A percentile compares a stretch with the other conserved stretches of the same genome.
Evolutionary conservation across 202 grass and related monocot genomes (phyloP).

Genomic region (Zoysia matrella): DNA sequence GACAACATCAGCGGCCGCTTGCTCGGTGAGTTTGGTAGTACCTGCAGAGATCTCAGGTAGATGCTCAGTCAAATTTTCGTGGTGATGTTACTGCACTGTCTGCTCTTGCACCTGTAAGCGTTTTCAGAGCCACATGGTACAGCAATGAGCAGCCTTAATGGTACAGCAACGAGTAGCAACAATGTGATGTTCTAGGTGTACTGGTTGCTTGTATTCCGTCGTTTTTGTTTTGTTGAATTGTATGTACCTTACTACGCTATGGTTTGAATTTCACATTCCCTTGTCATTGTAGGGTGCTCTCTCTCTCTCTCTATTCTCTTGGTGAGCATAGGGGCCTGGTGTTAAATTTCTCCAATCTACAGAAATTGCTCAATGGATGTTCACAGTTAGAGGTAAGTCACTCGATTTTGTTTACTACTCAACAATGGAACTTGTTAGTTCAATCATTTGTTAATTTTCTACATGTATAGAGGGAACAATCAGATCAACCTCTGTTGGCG

Average conservation of each 20-base stretch:
- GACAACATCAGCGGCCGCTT: conserved; percentile 65
- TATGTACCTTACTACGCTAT: neutral
- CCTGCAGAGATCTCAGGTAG: conserved; percentile 90
- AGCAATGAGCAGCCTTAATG: neutral
- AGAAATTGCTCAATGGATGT: neutral
- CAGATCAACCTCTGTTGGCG: neutral
- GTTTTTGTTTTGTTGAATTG: neutral
- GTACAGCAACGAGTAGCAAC: neutral
- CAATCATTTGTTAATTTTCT: conserved; percentile 13
- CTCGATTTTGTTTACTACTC: conserved; percentile 1
- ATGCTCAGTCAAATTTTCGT: neutral
- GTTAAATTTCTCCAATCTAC: conserved; percentile 70
- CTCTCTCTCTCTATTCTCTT: conserved; percentile 70
- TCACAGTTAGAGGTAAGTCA: conserved; percentile 66
- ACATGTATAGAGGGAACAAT: conserved; percentile 12
- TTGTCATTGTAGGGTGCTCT: conserved; percentile 51
- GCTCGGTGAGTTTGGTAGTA: conserved; percentile 64
- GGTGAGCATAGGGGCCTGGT: conserved; percentile 65
- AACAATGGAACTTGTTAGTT: neutral
- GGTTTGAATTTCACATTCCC: conserved; percentile 4
- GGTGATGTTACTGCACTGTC: neutral
- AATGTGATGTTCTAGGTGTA: neutral
- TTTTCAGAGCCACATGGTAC: neutral
- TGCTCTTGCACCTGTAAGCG: neutral
- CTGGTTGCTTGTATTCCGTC: conserved; percentile 7